Evolutionary conservation across 805 yeast genomes (phyloP), one percentile per base, ranked within the genome.

Genomic region (Wickerhamomyces sydowiorum): DNA sequence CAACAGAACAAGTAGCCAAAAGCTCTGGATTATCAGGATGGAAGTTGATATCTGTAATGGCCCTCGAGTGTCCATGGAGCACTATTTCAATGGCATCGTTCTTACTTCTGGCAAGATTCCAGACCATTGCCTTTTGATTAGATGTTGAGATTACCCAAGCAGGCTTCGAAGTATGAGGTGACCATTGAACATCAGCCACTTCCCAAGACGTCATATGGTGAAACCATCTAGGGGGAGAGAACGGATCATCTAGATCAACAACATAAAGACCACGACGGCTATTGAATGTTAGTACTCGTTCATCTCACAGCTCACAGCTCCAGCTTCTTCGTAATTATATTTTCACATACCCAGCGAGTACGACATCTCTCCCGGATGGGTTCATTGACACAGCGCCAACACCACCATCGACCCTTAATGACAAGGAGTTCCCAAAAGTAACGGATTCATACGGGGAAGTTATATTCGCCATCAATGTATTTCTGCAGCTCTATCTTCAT

Each of bases 121-220:
- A 93, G 5, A 93, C 78, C 56, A 93, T 70, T 1, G 96, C 98
- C 65, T 91, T 91, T 58, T 91, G 99, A 61, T 91, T 93, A 2
- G 96, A 84, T 0, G 98, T 88, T 0, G 96, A 86, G 1, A 91
- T 83, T 34, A 93, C 87, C 96, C 97, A 90, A 6, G 83, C 72
- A 1, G 96, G 91, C 50, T 86, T 86, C 2, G 81, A 73, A 6
- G 75, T 70, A 58, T 93, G 97, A 0, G 97, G 96, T 3, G 95
- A 86, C 98, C 99, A 93, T 61, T 93, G 98, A 2, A 91, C 97
- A 60, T 91, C 97, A 0, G 99, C 96, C 3, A 93, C 99, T 61
- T 93, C 98, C 98, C 98, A 93, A 0, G 95, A 80, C 0, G 97
- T 91, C 28, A 80, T 72, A 57, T 93, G 96, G 42, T 82, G 95